Evolutionary conservation across 176 grass and related monocot species (phyloP), one percentile per base, ranked within the genome.

Genomic region (Eremochloa ophiuroides): DNA sequence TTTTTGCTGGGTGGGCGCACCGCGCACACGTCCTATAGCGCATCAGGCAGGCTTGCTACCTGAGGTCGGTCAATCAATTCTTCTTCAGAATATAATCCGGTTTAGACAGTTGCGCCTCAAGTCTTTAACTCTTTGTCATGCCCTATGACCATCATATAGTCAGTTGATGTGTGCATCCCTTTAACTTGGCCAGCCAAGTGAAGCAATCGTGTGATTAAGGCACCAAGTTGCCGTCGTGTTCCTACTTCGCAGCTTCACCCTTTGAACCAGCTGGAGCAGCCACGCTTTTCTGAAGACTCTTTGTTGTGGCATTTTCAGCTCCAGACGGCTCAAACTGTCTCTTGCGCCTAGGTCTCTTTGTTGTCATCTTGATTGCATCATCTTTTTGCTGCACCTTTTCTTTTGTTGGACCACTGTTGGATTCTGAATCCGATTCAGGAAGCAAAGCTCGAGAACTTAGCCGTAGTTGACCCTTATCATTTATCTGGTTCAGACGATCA

Each of bases 391-490:
- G 60, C 6, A 73, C 48, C 76, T 94, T 93, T 83, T 98, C 95
- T 84, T 91, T 89, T 35, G 65, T 56, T 41, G 89, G 51, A 58
- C 69, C 62, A 18, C 6, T 79, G 80, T 66, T 56, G n/a, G 85
- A 75, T 82, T 94, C 95, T 62, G 65, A 75, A 56, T 89, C 80
- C 73, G 51, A 77, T 64, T 94, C 83, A 26, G 95, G 95, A 44
- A 94, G 92, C 63, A 98, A 82, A 40, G 90, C 95, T 74, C 85
- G 84, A 83, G 74, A 89, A 78, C 95, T 98, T 85, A 98, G 62
- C 53, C 95, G 88, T 67, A 98, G 92, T 80, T 95, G 95, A 26
- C 95, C 95, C 79, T 95, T 98, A 55, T 98, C 92, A 69, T 98
- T 98, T 84, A 98, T 85, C 95, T 98, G 75, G 51, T 69, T 46